Percentiles rank a stretch among this genome's conserved stretches.
Evolutionary conservation across 108 stramenopile species (phyloP).

Genomic region (Fragilaria radians): DNA sequence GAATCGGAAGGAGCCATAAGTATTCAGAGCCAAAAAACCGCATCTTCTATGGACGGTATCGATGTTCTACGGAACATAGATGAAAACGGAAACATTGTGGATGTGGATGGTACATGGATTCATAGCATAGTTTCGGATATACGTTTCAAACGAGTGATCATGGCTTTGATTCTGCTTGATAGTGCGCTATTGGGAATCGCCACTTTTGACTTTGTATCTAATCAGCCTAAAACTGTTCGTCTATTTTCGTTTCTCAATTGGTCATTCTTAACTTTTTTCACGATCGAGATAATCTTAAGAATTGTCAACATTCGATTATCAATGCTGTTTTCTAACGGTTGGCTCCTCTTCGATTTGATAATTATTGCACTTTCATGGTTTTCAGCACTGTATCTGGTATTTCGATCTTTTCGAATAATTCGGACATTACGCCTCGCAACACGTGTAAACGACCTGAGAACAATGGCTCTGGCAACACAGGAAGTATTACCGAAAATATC

Average conservation of each 20-base stretch:
- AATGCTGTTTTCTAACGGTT: slow-evolving; percentile 24
- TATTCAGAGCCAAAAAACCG: background rate
- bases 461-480: slow-evolving; percentile 22
- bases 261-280: slow-evolving; percentile 34
- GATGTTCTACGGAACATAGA: background rate
- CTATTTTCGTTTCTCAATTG: slow-evolving; percentile 18
- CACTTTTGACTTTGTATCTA: slow-evolving; percentile 37
- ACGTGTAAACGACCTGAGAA: slow-evolving; percentile 18
- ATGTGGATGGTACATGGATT: background rate
- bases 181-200: slow-evolving; percentile 37
- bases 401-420: slow-evolving; percentile 34
- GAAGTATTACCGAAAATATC: slow-evolving; percentile 20
- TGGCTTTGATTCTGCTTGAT: slow-evolving; percentile 28
- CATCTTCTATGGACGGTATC: background rate
- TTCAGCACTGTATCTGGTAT: slow-evolving; percentile 5
- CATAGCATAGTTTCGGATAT: background rate
- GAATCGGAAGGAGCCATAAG: too few relatives aligned
- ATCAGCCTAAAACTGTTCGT: slow-evolving; percentile 5
- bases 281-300: slow-evolving; percentile 34
- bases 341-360: slow-evolving; percentile 37
- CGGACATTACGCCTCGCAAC: slow-evolving; percentile 34
- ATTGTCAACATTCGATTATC: slow-evolving; percentile 13
- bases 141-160: slow-evolving; percentile 4
- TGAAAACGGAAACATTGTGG: background rate
- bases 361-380: slow-evolving; percentile 31